Conservation (phyloP, 352 stramenopile species). For the Phytopythium montanum region DNA sequence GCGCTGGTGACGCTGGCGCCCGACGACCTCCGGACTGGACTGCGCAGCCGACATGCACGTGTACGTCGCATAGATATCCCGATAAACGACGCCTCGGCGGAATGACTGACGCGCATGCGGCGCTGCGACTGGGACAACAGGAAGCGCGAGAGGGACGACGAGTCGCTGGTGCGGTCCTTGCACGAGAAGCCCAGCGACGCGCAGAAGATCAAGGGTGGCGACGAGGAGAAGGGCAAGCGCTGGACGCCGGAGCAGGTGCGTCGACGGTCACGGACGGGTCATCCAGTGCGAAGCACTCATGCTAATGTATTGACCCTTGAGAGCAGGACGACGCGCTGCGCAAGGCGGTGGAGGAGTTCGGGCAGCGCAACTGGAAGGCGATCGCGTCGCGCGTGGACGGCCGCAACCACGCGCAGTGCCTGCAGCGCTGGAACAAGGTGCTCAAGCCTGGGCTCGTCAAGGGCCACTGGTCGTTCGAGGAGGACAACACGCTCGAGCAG, state of each 20-base stretch:
- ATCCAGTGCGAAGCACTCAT: not conserved
- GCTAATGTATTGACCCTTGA: not conserved
- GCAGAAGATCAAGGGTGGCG: constrained; percentile 40
- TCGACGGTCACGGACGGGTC: not conserved
- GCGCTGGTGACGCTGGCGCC: not conserved
- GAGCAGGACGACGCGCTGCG: constrained; percentile 69
- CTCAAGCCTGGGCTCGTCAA: constrained; percentile 91
- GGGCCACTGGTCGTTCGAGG: constrained; percentile 90
- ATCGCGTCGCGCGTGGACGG: constrained; percentile 59
- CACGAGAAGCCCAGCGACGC: constrained; percentile 51
- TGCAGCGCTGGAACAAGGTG: constrained; percentile 85
- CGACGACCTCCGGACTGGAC: not conserved
- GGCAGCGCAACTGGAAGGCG: constrained; percentile 84
- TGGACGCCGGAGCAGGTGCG: constrained; percentile 59
- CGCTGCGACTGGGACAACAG: not conserved
- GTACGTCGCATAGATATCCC: not conserved
- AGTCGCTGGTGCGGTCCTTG: constrained; percentile 37
- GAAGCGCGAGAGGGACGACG: constrained; percentile 27
- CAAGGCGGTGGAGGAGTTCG: constrained; percentile 67
- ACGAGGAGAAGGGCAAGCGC: constrained; percentile 56
- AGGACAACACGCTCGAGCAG: constrained; percentile 85
- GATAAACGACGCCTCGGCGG: not conserved
- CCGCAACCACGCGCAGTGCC: constrained; percentile 69
- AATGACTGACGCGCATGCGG: not conserved
- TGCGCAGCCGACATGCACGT: not conserved